phyloP scores from a whole-genome alignment of 2,329 filamentous ascomycete species.

The Canariomyces notabilis region DNA sequence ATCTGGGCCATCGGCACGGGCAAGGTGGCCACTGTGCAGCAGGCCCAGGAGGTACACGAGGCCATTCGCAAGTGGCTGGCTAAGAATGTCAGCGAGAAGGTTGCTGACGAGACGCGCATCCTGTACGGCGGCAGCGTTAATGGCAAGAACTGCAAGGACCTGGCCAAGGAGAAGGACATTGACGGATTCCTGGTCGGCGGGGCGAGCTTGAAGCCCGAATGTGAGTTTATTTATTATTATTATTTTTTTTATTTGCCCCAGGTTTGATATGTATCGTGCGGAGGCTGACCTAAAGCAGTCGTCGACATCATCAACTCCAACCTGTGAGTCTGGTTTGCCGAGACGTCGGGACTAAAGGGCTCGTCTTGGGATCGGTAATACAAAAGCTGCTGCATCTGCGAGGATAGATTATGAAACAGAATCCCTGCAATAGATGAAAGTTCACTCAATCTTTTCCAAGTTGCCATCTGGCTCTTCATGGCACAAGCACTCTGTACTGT shows the following conservation, averaged over 20 bases:
- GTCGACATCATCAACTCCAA: conserved; percentile 57
- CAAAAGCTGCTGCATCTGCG: conserved; percentile 4
- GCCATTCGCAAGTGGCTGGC: conserved; percentile 87
- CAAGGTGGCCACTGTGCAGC: conserved; percentile 81
- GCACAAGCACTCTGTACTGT: neutral
- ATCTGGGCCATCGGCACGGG: conserved; percentile 96
- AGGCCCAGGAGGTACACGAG: conserved; percentile 91
- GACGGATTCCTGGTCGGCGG: conserved; percentile 97
- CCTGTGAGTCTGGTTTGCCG: conserved; percentile 35
- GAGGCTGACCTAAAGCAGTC: conserved; percentile 34
- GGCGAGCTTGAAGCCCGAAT: conserved; percentile 94
- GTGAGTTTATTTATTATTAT: conserved; percentile 58
- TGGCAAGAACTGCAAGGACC: conserved; percentile 96
- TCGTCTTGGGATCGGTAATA: conserved; percentile 12
- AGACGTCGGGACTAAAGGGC: neutral
- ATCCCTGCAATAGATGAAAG: conserved; percentile 6
- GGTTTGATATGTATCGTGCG: neutral
- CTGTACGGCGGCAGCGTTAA: conserved; percentile 95
- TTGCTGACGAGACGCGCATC: conserved; percentile 82
- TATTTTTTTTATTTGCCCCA: too few relatives aligned
- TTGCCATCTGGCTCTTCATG: neutral
- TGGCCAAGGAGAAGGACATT: conserved; percentile 89
- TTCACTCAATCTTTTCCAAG: neutral
- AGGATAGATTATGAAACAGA: conserved; percentile 13
- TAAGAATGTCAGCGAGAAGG: conserved; percentile 66